Percentiles rank a stretch among this genome's conserved stretches.
Conservation (phyloP, 331 rosid genomes). For the Spiraea crenata region DNA sequence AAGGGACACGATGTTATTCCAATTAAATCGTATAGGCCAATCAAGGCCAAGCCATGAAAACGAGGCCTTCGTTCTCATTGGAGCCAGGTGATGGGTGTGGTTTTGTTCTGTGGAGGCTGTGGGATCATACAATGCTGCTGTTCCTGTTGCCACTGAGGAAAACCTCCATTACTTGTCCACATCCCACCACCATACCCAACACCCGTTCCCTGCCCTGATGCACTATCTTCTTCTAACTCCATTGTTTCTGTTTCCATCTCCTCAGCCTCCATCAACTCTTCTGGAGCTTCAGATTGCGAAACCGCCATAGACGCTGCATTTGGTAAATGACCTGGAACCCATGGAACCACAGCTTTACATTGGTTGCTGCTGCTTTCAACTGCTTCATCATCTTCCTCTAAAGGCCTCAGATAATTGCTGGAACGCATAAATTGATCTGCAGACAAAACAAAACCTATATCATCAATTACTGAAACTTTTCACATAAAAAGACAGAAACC, state of each 20-base stretch:
- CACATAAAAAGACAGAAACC: background rate
- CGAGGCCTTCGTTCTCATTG: constrained; percentile 28
- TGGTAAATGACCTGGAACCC: constrained; percentile 42
- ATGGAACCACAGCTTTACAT: constrained; percentile 69
- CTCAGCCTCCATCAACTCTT: constrained; percentile 56
- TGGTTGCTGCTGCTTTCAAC: background rate
- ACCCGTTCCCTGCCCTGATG: background rate
- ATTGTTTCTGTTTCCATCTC: constrained; percentile 39
- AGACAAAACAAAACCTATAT: background rate
- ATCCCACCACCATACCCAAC: constrained; percentile 23
- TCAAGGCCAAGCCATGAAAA: too few relatives aligned
- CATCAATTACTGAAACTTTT: background rate
- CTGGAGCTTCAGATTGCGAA: constrained; percentile 16
- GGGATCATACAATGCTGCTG: constrained; percentile 77
- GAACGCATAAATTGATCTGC: constrained; percentile 50
- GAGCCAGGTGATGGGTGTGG: constrained; percentile 72
- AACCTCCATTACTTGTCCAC: constrained; percentile 33
- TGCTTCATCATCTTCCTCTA: constrained; percentile 18
- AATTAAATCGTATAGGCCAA: too few relatives aligned
- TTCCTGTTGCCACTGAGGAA: constrained; percentile 61
- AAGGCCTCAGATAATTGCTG: constrained; percentile 11
- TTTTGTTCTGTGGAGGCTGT: constrained; percentile 59
- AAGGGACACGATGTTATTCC: too few relatives aligned
- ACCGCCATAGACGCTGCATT: background rate
- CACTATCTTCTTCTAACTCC: constrained; percentile 55